phyloP scores from a whole-genome alignment of 176 grass and related monocot species.

The Oryza nivara region DNA sequence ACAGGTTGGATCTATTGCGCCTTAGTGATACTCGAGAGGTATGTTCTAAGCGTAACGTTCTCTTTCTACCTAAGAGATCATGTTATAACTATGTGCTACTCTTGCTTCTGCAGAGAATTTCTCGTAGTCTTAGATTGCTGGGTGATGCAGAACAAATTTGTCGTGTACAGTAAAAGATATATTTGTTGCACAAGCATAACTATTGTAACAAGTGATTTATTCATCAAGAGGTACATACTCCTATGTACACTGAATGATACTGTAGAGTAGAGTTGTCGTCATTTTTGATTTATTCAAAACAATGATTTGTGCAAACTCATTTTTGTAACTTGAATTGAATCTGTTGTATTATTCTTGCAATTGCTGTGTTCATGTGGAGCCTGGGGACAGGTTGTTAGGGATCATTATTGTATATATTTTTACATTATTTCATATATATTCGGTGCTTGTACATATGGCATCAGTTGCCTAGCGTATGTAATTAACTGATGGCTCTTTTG shows the following conservation, averaged over 20 bases:
- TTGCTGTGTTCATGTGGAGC: neutral
- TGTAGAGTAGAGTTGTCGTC: constrained; percentile 23
- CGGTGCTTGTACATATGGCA: too few relatives aligned
- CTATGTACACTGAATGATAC: constrained; percentile 34
- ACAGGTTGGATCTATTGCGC: constrained; percentile 77
- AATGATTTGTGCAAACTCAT: constrained; percentile 32
- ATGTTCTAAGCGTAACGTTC: constrained; percentile 13
- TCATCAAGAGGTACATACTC: constrained; percentile 41
- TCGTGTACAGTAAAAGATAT: constrained; percentile 65
- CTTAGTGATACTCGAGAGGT: constrained; percentile 75
- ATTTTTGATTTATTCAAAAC: constrained; percentile 36
- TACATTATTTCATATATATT: too few relatives aligned
- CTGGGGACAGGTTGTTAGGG: neutral
- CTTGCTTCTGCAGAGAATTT: constrained; percentile 68
- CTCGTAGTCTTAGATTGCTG: constrained; percentile 58
- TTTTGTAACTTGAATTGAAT: constrained; percentile 26
- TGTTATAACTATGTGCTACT: constrained; percentile 40
- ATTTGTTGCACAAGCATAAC: constrained; percentile 41
- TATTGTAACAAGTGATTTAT: constrained; percentile 50
- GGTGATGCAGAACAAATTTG: constrained; percentile 77
- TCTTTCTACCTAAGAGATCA: constrained; percentile 21
- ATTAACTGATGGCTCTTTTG: too few relatives aligned
- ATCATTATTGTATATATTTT: neutral
- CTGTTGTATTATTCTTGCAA: neutral
- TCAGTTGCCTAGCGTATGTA: too few relatives aligned